Evolutionary conservation across 495 filamentous ascomycete genomes (phyloP).

Genomic region (Aspergillus wentii): DNA sequence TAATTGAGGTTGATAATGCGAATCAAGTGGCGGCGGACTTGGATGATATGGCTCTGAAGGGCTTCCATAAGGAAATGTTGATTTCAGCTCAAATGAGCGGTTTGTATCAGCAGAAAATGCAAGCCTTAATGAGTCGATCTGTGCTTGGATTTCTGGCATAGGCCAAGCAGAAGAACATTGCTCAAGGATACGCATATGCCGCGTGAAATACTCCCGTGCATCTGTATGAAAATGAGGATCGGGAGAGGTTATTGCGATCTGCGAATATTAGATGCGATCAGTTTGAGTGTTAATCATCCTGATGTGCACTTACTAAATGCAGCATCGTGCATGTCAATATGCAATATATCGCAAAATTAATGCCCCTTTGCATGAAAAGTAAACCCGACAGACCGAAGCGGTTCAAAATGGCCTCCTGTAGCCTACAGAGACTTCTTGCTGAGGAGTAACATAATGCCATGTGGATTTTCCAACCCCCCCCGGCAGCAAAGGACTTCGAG

Average conservation of each 20-base stretch:
- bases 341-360: slow-evolving; percentile 93
- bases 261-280: slow-evolving; percentile 13
- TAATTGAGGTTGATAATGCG: slow-evolving; percentile 36
- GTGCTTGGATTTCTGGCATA: slow-evolving; percentile 85
- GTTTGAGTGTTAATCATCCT: background rate
- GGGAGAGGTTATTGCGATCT: slow-evolving; percentile 93
- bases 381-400: slow-evolving; percentile 76
- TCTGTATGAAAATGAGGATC: slow-evolving; percentile 83
- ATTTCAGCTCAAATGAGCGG: slow-evolving; percentile 84
- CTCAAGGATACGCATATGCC: slow-evolving; percentile 94
- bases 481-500: slow-evolving; percentile 65
- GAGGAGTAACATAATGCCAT: slow-evolving; percentile 84
- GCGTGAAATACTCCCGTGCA: slow-evolving; percentile 84
- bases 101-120: slow-evolving; percentile 87
- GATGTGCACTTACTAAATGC: slow-evolving; percentile 76
- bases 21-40: slow-evolving; percentile 59
- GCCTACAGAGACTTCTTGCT: slow-evolving; percentile 80
- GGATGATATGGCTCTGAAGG: slow-evolving; percentile 58
- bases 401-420: slow-evolving; percentile 83
- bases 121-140: slow-evolving; percentile 84
- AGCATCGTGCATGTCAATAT: slow-evolving; percentile 92
- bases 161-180: slow-evolving; percentile 80
- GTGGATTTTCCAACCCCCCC: slow-evolving; percentile 79
- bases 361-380: slow-evolving; percentile 88
- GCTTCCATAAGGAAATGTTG: slow-evolving; percentile 83